Evolutionary conservation across 371 early-diverging fungal genomes (phyloP).

Genomic region (Mucor irregularis): DNA sequence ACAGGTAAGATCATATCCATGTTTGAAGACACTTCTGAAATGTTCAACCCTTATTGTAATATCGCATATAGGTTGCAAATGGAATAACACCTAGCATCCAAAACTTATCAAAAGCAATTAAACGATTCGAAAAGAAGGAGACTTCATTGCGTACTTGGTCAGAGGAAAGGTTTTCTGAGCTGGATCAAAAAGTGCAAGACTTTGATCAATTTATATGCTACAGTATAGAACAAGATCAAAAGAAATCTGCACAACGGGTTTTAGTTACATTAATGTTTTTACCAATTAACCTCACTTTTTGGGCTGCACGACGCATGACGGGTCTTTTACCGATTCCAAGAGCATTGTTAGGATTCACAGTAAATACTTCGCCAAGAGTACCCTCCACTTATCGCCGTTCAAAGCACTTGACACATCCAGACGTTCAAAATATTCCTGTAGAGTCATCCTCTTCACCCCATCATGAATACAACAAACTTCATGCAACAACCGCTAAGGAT

Average conservation of each 20-base stretch:
- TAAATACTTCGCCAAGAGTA: background rate
- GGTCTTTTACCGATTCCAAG: slow-evolving; percentile 26
- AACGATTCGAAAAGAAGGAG: slow-evolving; percentile 64
- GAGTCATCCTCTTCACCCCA: background rate
- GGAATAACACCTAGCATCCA: slow-evolving; percentile 40
- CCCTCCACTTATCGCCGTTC: slow-evolving; percentile 1
- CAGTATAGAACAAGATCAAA: slow-evolving; percentile 57
- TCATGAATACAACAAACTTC: background rate
- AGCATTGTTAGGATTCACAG: slow-evolving; percentile 5
- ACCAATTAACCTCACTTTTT: slow-evolving; percentile 43
- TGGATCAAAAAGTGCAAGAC: slow-evolving; percentile 59
- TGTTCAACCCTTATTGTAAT: slow-evolving; percentile 4
- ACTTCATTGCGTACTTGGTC: slow-evolving; percentile 52
- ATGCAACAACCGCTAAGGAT: background rate
- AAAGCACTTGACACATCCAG: slow-evolving; percentile 11
- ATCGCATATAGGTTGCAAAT: slow-evolving; percentile 27
- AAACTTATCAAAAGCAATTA: slow-evolving; percentile 56
- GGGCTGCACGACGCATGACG: slow-evolving; percentile 41
- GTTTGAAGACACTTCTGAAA: background rate
- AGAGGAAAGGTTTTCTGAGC: slow-evolving; percentile 52
- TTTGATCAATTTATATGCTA: slow-evolving; percentile 59
- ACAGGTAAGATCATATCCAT: slow-evolving; percentile 30
- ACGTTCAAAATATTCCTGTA: too few species aligned
- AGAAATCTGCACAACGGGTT: slow-evolving; percentile 28
- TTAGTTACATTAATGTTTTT: slow-evolving; percentile 39